Percentiles rank a stretch among this genome's conserved stretches.
Conservation (phyloP, 2,329 filamentous ascomycete species). For the Hirsutella minnesotensis region DNA sequence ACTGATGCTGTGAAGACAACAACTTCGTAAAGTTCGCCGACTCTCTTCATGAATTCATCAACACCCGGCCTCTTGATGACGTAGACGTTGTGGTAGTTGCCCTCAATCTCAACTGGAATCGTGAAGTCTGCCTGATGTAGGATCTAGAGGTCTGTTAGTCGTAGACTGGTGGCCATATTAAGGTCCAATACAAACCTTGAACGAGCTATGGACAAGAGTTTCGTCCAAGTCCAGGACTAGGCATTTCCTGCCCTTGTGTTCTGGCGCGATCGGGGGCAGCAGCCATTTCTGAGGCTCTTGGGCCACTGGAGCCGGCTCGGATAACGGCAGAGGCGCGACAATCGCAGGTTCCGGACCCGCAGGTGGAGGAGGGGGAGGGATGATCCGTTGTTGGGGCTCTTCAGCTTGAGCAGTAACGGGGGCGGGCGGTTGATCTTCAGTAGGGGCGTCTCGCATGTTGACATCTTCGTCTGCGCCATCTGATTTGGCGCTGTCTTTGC, state of each 20-base stretch:
- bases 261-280: constrained; percentile 68
- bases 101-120: constrained; percentile 97
- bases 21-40: constrained; percentile 95
- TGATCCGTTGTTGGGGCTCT: constrained; percentile 17
- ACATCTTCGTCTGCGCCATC: constrained; percentile 47
- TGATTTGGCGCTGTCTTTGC: constrained; percentile 19
- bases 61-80: constrained; percentile 99
- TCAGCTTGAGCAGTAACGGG: constrained; percentile 24
- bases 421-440: constrained; percentile 36
- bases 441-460: constrained; percentile 53
- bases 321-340: constrained; percentile 24
- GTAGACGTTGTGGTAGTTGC: constrained; percentile 98
- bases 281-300: constrained; percentile 50
- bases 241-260: constrained; percentile 81
- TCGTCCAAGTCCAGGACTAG: constrained; percentile 92
- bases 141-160: constrained; percentile 45
- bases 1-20: constrained; percentile 98
- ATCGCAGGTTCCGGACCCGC: constrained; percentile 31
- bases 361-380: constrained; percentile 37
- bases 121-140: constrained; percentile 97
- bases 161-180: background rate
- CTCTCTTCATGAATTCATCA: constrained; percentile 96
- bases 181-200: constrained; percentile 60
- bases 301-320: constrained; percentile 29
- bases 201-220: constrained; percentile 95